Base-by-base conservation (phyloP, 805 yeast species). In the Candida dajiaensis region DNA sequence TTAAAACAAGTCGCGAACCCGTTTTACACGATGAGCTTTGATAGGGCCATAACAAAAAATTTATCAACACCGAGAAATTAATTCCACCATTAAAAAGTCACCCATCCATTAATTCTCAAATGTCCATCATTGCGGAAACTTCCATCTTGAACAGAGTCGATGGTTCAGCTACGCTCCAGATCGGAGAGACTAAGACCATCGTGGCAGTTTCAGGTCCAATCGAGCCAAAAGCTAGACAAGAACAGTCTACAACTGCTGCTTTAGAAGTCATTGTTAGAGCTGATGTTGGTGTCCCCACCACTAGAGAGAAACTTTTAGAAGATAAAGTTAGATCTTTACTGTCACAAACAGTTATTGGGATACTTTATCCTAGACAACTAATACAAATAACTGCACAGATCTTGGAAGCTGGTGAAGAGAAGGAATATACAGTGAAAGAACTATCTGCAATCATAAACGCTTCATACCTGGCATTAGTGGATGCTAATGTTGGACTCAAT, bases 161-260 rank as follows among this genome's bases (percentile, higher is more conserved):
- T 62, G 97, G 97, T 1, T 86, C 95, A 1, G 81, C 92, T 1
- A 75, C 75, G 21, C 70, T 81, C 47, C 61, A 66, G 15, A 61
- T 67, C n/a, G 78, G 76, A 2, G 63, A 63, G 16, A 78, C 85
- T 1, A 76, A 76, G 47, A 81, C 85, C 3, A 66, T 90, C 2
- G 79, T 83, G 38, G 81, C 96, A 0, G 90, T 92, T 1, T 77
- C 90, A 1, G 99, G 99, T 0, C 99, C 99, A 0, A 76, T 92
- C 26, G 97, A 92, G 58, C 82, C 88, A 11, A 84, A 83, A 61
- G 66, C 79, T 13, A 77, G 92, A 55, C 96, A 89, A 60, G 98
- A 92, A 62, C 64, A 82, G 29, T 96, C 97, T 11, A 82, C 85
- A 15, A 70, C 74, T 40, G 83, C 92, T 15, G 81, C 87, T 16